phyloP scores from a whole-genome alignment of 768 basidiomycete species.

The Pulveroboletus sp. region DNA sequence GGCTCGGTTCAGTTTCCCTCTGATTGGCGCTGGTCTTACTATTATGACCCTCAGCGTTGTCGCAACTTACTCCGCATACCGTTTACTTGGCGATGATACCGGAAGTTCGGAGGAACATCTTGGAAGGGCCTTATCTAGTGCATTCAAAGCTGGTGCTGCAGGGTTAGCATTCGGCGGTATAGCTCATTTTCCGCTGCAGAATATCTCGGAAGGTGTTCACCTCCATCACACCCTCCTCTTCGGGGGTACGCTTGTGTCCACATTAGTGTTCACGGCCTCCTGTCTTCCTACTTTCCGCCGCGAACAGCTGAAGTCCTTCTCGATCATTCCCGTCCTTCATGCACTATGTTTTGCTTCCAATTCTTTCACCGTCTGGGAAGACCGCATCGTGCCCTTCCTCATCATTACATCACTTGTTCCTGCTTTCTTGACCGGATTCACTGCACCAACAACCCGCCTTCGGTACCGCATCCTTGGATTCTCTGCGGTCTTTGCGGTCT shows the following conservation, averaged over 20 bases:
- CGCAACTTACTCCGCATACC: slow-evolving; percentile 53
- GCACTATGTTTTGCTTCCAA: slow-evolving; percentile 80
- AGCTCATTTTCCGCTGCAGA: slow-evolving; percentile 28
- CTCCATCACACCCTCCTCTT: slow-evolving; percentile 50
- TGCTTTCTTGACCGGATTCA: slow-evolving; percentile 53
- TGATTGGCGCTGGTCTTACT: slow-evolving; percentile 70
- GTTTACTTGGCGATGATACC: slow-evolving; percentile 37
- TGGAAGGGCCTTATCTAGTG: slow-evolving; percentile 25
- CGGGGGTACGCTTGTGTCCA: slow-evolving; percentile 42
- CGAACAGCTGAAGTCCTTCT: slow-evolving; percentile 27
- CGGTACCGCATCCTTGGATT: slow-evolving; percentile 74
- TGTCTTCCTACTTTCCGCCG: slow-evolving; percentile 34
- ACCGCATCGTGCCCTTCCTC: slow-evolving; percentile 73
- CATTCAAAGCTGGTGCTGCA: slow-evolving; percentile 30
- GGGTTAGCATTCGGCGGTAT: slow-evolving; percentile 38
- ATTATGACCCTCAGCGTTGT: slow-evolving; percentile 54
- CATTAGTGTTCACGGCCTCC: slow-evolving; percentile 40
- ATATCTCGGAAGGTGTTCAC: slow-evolving; percentile 43
- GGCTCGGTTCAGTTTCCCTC: slow-evolving; percentile 85
- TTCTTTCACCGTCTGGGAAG: slow-evolving; percentile 98
- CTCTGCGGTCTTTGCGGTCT: slow-evolving; percentile 56
- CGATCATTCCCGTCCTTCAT: slow-evolving; percentile 62
- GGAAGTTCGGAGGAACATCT: slow-evolving; percentile 43
- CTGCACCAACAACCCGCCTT: slow-evolving; percentile 64
- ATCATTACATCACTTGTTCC: slow-evolving; percentile 60